These are phyloP conservation scores for Trichoderma aggressivum DNA, from an alignment of 2,329 filamentous ascomycete species.

Conservation along the genomic window DNA sequence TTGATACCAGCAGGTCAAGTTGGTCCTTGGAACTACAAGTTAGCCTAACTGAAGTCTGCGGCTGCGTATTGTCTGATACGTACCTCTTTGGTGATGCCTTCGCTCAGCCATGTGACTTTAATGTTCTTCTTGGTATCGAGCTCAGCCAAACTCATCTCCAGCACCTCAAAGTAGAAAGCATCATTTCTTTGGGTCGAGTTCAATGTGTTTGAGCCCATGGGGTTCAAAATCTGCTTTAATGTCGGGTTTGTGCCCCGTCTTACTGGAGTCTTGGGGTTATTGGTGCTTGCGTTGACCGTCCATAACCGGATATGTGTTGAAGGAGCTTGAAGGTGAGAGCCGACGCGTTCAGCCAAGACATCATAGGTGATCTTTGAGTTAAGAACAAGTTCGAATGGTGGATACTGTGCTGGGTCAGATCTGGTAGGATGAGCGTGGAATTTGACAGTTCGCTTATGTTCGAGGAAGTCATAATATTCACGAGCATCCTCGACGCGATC, in stretches of 20 bases:
- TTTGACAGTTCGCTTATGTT: constrained; percentile 75
- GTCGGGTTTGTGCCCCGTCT: constrained; percentile 69
- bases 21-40: constrained; percentile 53
- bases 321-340: constrained; percentile 69
- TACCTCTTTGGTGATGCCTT: constrained; percentile 89
- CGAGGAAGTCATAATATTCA: constrained; percentile 89
- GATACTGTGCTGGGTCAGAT: constrained; percentile 56
- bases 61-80: constrained; percentile 24
- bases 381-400: constrained; percentile 71
- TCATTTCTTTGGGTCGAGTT: constrained; percentile 70
- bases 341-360: constrained; percentile 78
- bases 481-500: constrained; percentile 68
- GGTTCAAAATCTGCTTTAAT: constrained; percentile 74
- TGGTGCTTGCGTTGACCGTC: constrained; percentile 73
- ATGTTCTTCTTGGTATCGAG: constrained; percentile 88
- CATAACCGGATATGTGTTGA: constrained; percentile 89
- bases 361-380: constrained; percentile 91
- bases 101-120: constrained; percentile 79
- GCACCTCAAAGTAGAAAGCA: constrained; percentile 83
- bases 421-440: constrained; percentile 66
- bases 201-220: constrained; percentile 64
- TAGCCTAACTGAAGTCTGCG: background rate
- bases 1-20: constrained; percentile 80
- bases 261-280: constrained; percentile 73
- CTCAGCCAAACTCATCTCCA: constrained; percentile 92